phyloP scores from a whole-genome alignment of 495 filamentous ascomycete species.

The Penicillium soppii region DNA sequence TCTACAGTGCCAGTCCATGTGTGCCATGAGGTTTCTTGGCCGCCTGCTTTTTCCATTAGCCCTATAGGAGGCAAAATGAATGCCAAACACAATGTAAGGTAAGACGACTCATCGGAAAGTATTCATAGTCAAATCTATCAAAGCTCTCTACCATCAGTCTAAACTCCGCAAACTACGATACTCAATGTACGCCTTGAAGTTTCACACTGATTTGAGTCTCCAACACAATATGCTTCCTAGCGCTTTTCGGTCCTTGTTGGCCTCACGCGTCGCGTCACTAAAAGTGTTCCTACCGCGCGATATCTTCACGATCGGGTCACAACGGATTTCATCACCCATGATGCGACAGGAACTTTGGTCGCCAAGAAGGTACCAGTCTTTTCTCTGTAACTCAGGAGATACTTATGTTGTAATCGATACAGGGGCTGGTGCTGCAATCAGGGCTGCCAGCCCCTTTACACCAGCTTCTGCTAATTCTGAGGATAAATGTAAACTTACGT shows the following conservation, averaged over 20 bases:
- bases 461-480: slow-evolving; percentile 19
- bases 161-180: no score
- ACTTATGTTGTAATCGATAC: slow-evolving; percentile 30
- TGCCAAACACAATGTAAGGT: no score
- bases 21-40: no score
- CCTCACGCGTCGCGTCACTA: slow-evolving; percentile 4
- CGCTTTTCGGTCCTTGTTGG: slow-evolving; percentile 13
- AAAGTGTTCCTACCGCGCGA: slow-evolving; percentile 14
- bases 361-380: slow-evolving; percentile 26
- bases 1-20: no score
- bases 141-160: no score
- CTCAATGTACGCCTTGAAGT: no score
- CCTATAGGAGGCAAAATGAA: no score
- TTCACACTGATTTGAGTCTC: slow-evolving; percentile 1
- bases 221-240: slow-evolving; percentile 18
- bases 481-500: slow-evolving; percentile 33
- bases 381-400: slow-evolving; percentile 29
- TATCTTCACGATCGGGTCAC: slow-evolving; percentile 29
- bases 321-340: slow-evolving; percentile 27
- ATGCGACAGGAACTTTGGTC: slow-evolving; percentile 24
- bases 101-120: no score
- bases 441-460: slow-evolving; percentile 24
- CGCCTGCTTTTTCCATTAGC: no score
- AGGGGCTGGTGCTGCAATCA: slow-evolving; percentile 28
- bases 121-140: no score